These are phyloP conservation scores for Fusarium nygamai DNA, from an alignment of 2,329 filamentous ascomycete species.

Conservation along the genomic window DNA sequence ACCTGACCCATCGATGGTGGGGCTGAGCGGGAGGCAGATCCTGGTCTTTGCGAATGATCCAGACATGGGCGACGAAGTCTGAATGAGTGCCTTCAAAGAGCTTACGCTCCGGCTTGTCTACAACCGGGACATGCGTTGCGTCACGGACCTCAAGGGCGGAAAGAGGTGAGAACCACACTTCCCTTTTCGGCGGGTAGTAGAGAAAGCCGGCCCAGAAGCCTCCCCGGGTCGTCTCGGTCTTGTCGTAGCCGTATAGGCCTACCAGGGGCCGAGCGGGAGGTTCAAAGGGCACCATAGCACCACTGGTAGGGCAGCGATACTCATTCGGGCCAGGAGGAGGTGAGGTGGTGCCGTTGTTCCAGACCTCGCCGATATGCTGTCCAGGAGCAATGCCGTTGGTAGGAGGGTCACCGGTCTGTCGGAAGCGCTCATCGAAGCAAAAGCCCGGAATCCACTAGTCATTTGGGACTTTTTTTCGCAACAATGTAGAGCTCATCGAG, in stretches of 20 bases:
- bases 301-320: not conserved
- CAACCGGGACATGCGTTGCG: not conserved
- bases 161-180: not conserved
- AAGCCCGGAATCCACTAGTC: not conserved
- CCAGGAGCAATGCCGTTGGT: not conserved
- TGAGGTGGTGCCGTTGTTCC: not conserved
- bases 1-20: not conserved
- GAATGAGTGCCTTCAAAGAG: not conserved
- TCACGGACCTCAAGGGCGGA: not conserved
- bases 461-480: not conserved
- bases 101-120: not conserved
- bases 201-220: not conserved
- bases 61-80: not conserved
- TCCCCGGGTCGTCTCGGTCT: not conserved
- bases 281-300: not conserved
- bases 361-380: not conserved
- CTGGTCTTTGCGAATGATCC: not conserved
- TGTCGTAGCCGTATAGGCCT: not conserved
- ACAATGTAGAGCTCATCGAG: not conserved
- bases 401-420: not conserved
- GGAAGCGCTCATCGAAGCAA: not conserved
- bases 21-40: not conserved
- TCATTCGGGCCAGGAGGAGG: not conserved
- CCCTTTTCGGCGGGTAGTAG: not conserved
- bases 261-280: not conserved